Conservation (phyloP, 257 asterid genomes). For the Eustoma russellianum region DNA sequence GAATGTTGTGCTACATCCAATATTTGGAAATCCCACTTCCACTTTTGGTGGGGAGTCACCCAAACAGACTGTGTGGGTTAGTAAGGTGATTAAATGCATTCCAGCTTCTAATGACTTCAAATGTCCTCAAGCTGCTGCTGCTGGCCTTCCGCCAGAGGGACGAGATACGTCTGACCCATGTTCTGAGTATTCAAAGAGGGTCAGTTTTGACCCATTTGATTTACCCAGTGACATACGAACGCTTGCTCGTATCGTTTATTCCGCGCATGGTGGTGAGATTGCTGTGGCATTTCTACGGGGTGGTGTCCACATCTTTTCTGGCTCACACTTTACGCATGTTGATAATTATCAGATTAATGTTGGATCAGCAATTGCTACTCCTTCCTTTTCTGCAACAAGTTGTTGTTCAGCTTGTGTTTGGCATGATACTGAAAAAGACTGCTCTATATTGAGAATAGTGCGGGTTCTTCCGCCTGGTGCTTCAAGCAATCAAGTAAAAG, state of each 20-base stretch:
- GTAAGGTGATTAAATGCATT: slow-evolving; percentile 87
- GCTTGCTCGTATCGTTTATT: slow-evolving; percentile 90
- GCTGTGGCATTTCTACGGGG: slow-evolving; percentile 95
- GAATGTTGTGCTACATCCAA: slow-evolving; percentile 93
- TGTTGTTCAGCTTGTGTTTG: slow-evolving; percentile 99
- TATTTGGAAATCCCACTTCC: slow-evolving; percentile 87
- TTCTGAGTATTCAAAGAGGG: slow-evolving; percentile 46
- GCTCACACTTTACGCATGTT: slow-evolving; percentile 59
- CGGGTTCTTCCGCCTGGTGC: slow-evolving; percentile 94
- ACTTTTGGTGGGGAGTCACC: slow-evolving; percentile 84
- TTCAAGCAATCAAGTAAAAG: slow-evolving; percentile 62
- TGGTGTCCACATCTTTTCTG: slow-evolving; percentile 77
- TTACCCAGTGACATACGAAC: slow-evolving; percentile 96
- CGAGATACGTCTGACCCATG: slow-evolving; percentile 48
- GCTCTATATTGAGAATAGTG: slow-evolving; percentile 71
- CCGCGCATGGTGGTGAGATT: slow-evolving; percentile 98
- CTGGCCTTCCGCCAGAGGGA: slow-evolving; percentile 39
- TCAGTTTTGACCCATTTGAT: slow-evolving; percentile 91
- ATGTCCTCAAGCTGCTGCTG: slow-evolving; percentile 37
- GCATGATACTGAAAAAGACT: slow-evolving; percentile 78
- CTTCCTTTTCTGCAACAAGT: slow-evolving; percentile 96
- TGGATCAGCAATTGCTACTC: slow-evolving; percentile 92
- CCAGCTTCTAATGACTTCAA: slow-evolving; percentile 64
- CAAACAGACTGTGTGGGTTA: slow-evolving; percentile 96
- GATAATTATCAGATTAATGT: slow-evolving; percentile 80